Evolutionary conservation across 805 yeast genomes (phyloP).

Genomic region (Diddensiella santjacobensis): DNA sequence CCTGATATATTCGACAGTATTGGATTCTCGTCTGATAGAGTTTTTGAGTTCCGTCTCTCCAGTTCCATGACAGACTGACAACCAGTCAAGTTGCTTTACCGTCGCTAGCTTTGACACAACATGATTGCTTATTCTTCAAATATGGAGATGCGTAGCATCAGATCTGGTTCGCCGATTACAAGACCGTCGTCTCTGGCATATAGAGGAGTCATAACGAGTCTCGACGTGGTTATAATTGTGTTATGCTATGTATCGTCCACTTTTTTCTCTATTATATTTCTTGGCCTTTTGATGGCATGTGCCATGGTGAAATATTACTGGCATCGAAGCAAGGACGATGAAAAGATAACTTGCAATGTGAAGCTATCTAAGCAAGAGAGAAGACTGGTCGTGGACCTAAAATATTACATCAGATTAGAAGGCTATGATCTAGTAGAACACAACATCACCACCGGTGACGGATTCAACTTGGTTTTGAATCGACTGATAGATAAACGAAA

Average conservation of each 20-base stretch:
- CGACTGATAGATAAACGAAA: constrained; percentile 53
- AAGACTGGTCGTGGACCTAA: constrained; percentile 49
- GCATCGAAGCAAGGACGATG: constrained; percentile 4
- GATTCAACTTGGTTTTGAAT: constrained; percentile 65
- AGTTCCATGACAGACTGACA: too few species aligned
- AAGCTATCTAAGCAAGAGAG: constrained; percentile 29
- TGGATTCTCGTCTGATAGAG: not conserved
- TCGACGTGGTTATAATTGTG: constrained; percentile 4
- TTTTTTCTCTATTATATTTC: constrained; percentile 24
- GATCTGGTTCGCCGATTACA: not conserved
- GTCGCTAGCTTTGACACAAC: too few species aligned
- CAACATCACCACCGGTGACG: constrained; percentile 70
- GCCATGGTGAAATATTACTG: constrained; percentile 22
- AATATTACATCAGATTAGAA: constrained; percentile 62
- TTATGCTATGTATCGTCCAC: constrained; percentile 26
- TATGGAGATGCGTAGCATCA: not conserved
- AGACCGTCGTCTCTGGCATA: not conserved
- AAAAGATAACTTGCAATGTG: not conserved
- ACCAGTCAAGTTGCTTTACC: too few species aligned
- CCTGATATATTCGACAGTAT: too few species aligned
- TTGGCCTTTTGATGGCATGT: constrained; percentile 22
- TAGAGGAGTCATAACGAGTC: not conserved
- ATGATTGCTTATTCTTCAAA: not conserved
- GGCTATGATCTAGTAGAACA: constrained; percentile 58
- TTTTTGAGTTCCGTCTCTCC: not conserved